Percentiles rank a stretch among this genome's conserved stretches.
Conservation (phyloP, 306 rosid genomes). For the Potentilla sterilis region DNA sequence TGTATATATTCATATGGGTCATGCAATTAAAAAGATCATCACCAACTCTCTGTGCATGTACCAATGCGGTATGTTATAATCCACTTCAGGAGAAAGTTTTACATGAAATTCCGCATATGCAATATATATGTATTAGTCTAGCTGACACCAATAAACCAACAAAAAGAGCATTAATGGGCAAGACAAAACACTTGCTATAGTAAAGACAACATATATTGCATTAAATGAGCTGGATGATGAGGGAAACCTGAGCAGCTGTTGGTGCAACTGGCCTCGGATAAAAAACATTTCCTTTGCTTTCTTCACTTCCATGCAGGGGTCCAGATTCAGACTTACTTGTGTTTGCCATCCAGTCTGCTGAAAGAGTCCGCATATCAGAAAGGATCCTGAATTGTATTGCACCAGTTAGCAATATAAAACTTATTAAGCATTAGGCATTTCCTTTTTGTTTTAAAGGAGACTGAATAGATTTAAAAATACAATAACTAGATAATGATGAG, state of each 20-base stretch:
- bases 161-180: background rate
- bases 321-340: constrained; percentile 83
- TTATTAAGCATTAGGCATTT: background rate
- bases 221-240: background rate
- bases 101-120: no score
- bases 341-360: constrained; percentile 99
- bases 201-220: background rate
- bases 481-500: background rate
- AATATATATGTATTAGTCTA: no score
- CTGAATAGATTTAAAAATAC: background rate
- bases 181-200: background rate
- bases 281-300: constrained; percentile 74
- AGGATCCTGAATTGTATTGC: constrained; percentile 72
- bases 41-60: background rate
- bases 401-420: constrained; percentile 22
- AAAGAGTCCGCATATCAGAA: constrained; percentile 97
- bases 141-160: no score
- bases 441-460: background rate
- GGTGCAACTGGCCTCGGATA: constrained; percentile 97
- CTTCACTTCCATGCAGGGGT: constrained; percentile 85
- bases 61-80: background rate
- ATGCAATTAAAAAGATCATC: background rate
- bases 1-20: background rate
- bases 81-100: no score
- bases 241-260: constrained; percentile 87